Conservation (phyloP, 108 stramenopile genomes). For the Nitzschia palea region DNA sequence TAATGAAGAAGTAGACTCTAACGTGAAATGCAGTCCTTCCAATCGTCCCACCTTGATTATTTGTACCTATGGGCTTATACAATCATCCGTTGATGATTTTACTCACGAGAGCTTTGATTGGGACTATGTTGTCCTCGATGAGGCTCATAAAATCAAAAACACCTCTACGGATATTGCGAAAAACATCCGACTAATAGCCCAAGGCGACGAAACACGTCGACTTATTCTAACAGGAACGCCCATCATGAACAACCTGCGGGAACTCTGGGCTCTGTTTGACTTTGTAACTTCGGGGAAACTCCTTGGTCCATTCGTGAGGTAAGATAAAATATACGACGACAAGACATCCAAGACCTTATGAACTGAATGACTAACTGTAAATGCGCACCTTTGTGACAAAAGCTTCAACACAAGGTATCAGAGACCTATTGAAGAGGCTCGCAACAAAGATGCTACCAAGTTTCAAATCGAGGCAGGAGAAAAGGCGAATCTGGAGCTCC, state of each 20-base stretch:
- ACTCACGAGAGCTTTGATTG: constrained; percentile 43
- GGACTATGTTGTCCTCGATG: constrained; percentile 95
- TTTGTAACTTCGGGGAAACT: constrained; percentile 77
- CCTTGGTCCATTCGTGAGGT: constrained; percentile 53
- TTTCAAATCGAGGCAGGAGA: constrained; percentile 65
- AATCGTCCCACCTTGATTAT: constrained; percentile 63
- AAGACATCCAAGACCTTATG: constrained; percentile 22
- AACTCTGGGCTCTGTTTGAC: constrained; percentile 94
- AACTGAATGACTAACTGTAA: constrained; percentile 38
- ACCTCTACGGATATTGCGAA: constrained; percentile 68
- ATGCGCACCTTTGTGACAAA: not conserved
- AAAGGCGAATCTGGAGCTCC: constrained; percentile 66
- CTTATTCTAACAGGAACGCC: constrained; percentile 94
- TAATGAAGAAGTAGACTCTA: not conserved
- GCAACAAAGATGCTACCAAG: constrained; percentile 67
- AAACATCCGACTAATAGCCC: constrained; percentile 57
- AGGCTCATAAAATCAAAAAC: constrained; percentile 96
- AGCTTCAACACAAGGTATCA: constrained; percentile 65
- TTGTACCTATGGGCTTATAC: constrained; percentile 75
- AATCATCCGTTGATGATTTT: constrained; percentile 9
- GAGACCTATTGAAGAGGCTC: constrained; percentile 76
- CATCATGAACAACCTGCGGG: constrained; percentile 90
- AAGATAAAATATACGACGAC: constrained; percentile 12
- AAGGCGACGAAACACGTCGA: constrained; percentile 52
- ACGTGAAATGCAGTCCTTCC: constrained; percentile 19